Conservation (phyloP, 1,284 basidiomycete species). For the Ganoderma leucocontextum region DNA sequence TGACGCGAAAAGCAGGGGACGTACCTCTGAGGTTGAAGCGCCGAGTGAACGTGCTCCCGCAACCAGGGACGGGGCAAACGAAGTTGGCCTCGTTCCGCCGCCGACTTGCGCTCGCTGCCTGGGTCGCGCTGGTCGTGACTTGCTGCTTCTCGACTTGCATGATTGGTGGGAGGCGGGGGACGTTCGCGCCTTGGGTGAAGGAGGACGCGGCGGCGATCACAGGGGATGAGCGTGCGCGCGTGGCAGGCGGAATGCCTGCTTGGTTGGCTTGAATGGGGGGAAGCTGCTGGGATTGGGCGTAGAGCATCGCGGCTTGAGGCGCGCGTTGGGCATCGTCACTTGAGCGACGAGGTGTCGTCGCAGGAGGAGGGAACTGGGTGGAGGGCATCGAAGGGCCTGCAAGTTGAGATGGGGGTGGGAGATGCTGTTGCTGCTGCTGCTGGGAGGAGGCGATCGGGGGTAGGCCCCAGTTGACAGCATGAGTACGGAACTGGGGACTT, state of each 20-base stretch:
- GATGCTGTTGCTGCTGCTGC: constrained; percentile 24
- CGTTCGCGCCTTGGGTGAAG: constrained; percentile 45
- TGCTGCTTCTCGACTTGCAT: constrained; percentile 90
- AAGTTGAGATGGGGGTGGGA: constrained; percentile 30
- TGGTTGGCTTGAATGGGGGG: constrained; percentile 29
- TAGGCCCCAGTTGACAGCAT: constrained; percentile 31
- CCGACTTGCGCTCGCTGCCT: constrained; percentile 89
- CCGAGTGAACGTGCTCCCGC: constrained; percentile 93
- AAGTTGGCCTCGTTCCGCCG: constrained; percentile 92
- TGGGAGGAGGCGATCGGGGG: constrained; percentile 25
- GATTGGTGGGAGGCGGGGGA: constrained; percentile 81
- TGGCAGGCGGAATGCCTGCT: constrained; percentile 19
- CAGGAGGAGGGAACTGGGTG: constrained; percentile 13
- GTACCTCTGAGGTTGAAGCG: constrained; percentile 84
- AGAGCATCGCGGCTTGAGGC: constrained; percentile 38
- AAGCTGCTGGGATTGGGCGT: constrained; percentile 37
- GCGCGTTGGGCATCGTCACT: constrained; percentile 39
- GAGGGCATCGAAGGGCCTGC: constrained; percentile 30
- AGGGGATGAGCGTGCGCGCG: constrained; percentile 25
- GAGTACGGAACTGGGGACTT: constrained; percentile 32
- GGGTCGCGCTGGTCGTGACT: constrained; percentile 95
- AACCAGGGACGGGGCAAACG: constrained; percentile 93
- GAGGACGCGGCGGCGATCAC: constrained; percentile 27
- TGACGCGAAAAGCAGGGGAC: constrained; percentile 34
- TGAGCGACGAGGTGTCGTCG: constrained; percentile 26